A percentile compares a stretch with the other conserved stretches of the same genome.
Conservation (phyloP, 208 protist genomes). For the Trypanosoma boissoni region DNA sequence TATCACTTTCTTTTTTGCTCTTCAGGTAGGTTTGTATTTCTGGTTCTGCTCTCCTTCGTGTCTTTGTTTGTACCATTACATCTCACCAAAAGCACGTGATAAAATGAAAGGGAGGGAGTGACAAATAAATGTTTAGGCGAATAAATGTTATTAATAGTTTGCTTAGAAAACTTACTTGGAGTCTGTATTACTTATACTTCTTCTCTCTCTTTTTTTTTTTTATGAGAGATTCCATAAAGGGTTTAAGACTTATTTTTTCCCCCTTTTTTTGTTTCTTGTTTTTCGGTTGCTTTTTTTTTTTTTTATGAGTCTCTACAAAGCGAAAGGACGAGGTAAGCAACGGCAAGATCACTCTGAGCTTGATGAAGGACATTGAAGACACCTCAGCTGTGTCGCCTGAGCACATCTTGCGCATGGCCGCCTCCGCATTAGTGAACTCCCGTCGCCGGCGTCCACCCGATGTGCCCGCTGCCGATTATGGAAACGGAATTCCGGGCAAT, state of each 20-base stretch:
- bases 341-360: no score
- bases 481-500: constrained; percentile 32
- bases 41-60: no score
- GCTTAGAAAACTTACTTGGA: no score
- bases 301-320: not conserved
- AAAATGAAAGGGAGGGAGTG: no score
- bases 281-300: not conserved
- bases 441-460: constrained; percentile 12
- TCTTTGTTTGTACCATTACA: no score
- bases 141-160: no score
- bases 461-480: constrained; percentile 17
- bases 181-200: no score
- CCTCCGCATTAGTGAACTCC: constrained; percentile 9
- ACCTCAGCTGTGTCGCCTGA: not conserved
- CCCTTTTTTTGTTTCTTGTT: not conserved
- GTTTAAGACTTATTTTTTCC: not conserved
- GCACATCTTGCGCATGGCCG: not conserved
- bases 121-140: no score
- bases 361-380: constrained; percentile 17
- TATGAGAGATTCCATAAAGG: not conserved
- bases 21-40: not conserved
- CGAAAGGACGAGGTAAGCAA: not conserved
- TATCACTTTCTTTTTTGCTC: not conserved
- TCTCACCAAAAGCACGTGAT: no score
- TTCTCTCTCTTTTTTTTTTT: constrained; percentile 1